Conservation (phyloP, 2,329 filamentous ascomycete species). For the Pseudohalonectria lignicola region DNA sequence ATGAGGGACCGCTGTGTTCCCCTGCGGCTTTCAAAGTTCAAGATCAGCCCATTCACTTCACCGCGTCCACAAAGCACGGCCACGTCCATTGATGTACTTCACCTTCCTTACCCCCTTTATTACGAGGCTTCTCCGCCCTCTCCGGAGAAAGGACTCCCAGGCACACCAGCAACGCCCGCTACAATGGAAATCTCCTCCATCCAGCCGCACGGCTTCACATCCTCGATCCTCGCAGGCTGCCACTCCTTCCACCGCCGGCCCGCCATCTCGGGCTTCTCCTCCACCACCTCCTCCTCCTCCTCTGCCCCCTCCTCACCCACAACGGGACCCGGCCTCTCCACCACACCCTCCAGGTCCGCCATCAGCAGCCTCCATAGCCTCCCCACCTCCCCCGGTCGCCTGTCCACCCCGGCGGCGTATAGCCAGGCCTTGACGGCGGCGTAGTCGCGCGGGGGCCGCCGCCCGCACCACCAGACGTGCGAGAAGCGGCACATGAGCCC, state of each 20-base stretch:
- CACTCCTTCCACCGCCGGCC: not conserved
- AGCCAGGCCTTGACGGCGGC: constrained; percentile 12
- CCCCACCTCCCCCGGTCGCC: constrained; percentile 8
- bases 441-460: constrained; percentile 12
- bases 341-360: constrained; percentile 7
- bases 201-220: not conserved
- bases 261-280: no score
- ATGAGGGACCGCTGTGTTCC: no score
- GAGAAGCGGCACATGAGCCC: constrained; percentile 12
- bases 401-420: constrained; percentile 7
- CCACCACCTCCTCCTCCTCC: not conserved
- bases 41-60: no score
- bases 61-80: no score
- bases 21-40: no score
- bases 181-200: not conserved
- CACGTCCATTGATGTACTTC: no score
- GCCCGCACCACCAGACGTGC: constrained; percentile 10
- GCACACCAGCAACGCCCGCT: no score
- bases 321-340: not conserved
- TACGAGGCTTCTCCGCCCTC: no score
- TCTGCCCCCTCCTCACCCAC: not conserved
- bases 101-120: no score
- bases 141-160: no score
- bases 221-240: no score
- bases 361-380: constrained; percentile 9